A percentile compares a stretch with the other conserved stretches of the same genome.
phyloP scores from a whole-genome alignment of 2,329 filamentous ascomycete species.

The Xylaria sp. region DNA sequence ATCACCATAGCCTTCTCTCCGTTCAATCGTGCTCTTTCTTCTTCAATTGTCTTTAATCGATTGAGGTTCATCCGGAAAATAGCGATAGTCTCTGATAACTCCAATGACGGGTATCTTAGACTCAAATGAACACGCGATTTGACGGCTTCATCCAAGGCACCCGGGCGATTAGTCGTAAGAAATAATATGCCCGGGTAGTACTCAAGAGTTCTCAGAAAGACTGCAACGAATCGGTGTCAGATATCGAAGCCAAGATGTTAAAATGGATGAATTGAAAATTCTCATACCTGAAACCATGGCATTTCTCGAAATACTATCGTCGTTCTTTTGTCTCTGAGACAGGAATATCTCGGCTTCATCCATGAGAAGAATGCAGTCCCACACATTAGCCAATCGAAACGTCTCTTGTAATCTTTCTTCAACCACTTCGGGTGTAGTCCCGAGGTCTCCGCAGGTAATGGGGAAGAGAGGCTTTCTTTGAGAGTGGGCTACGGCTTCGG shows the following conservation, averaged over 20 bases:
- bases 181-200: slow-evolving; percentile 10
- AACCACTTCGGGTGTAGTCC: background rate
- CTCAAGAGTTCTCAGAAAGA: background rate
- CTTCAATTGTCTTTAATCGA: slow-evolving; percentile 3
- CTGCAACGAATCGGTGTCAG: background rate
- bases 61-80: slow-evolving; percentile 9
- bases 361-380: background rate
- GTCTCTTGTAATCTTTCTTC: background rate
- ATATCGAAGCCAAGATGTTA: background rate
- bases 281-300: background rate
- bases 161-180: slow-evolving; percentile 2
- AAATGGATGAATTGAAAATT: background rate
- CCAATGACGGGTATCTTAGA: background rate
- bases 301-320: slow-evolving; percentile 3
- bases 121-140: slow-evolving; percentile 3
- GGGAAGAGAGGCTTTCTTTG: background rate
- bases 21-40: background rate
- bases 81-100: background rate
- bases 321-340: background rate
- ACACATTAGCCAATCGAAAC: background rate
- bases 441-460: background rate
- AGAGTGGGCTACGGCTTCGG: background rate
- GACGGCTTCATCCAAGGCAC: slow-evolving; percentile 7
- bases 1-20: background rate
- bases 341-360: background rate